Base-by-base conservation (phyloP, 768 basidiomycete genomes). In the Pleurotus platypus region DNA sequence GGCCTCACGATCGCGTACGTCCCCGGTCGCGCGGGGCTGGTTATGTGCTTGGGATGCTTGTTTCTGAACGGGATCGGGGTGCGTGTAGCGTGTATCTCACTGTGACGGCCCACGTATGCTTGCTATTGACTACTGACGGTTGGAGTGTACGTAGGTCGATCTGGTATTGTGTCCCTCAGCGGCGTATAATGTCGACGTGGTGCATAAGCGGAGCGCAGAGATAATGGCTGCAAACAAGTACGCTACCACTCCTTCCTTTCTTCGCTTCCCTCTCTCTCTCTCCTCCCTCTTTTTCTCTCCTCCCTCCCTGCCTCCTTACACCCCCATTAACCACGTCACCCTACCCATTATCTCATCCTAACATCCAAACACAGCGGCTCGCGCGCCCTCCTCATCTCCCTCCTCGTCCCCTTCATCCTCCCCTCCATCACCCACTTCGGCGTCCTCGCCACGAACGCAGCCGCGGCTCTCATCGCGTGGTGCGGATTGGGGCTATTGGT, bases 31-130 rank as follows among this genome's bases (percentile, higher is more conserved):
- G 42, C 72, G 1, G 87, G 87, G 4, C 67, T 89, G 22, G 64
- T 68, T 1, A 61, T 83, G 9, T 80, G 77, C 59, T 67, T 87
- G 4, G n/a, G 79, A 0, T 84, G 79, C 56, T 62, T 90, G 8
- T 89, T 88, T 61, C 54, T 80, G 42, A 88, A 87, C 57, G 83
- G 87, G 13, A 27, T 86, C 16, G 87, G 87, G 26, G 88, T 89
- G 62, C 53, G 78, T 73, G 13, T 39, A 18, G 18, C 18, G 18
- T 18, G 18, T 18, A 18, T 18, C 18, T 18, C 18, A 18, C 18
- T 18, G 18, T 18, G 18, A 18, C 18, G 18, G 18, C 18, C 18
- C 18, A 18, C 18, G 18, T 18, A 18, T 18, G 18, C 18, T 18
- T 18, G 18, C 18, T 18, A 18, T 18, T 18, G 18, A 18, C 18